These are phyloP conservation scores for Cladobotryum mycophilum DNA, from an alignment of 2,329 filamentous ascomycete genomes.

Conservation along the genomic window DNA sequence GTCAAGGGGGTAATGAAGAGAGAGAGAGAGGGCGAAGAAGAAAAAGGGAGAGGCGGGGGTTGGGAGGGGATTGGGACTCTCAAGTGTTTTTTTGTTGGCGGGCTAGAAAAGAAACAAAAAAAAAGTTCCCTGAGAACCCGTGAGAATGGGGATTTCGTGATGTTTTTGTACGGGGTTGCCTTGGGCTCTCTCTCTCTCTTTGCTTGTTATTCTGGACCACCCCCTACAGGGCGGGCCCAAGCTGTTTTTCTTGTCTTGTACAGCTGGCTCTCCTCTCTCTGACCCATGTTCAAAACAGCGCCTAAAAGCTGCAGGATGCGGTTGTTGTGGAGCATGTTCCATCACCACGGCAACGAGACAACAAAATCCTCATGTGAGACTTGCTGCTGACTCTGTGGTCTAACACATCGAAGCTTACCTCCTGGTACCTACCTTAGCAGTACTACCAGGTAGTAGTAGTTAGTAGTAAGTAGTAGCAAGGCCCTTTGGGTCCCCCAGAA, in stretches of 20 bases:
- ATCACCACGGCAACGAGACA: constrained; percentile 19
- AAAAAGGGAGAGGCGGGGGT: too few relatives aligned
- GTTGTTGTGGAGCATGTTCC: constrained; percentile 15
- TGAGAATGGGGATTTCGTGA: constrained; percentile 18
- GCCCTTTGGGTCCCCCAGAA: too few relatives aligned
- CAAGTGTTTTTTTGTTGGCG: too few relatives aligned
- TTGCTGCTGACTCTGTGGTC: too few relatives aligned
- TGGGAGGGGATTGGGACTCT: too few relatives aligned
- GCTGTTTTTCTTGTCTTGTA: neutral
- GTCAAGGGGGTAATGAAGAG: too few relatives aligned
- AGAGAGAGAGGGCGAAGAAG: too few relatives aligned
- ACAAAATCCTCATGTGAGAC: constrained; percentile 1
- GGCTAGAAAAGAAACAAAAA: neutral
- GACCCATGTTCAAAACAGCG: constrained; percentile 12
- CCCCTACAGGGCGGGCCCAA: neutral
- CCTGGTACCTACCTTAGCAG: too few relatives aligned
- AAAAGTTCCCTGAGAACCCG: neutral
- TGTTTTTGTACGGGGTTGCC: constrained; percentile 26
- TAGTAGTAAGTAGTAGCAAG: too few relatives aligned
- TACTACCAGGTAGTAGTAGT: too few relatives aligned
- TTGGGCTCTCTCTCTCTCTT: neutral
- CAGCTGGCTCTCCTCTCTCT: neutral
- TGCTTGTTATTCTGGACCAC: constrained; percentile 19
- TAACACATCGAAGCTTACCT: too few relatives aligned
- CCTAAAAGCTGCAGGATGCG: constrained; percentile 6